A percentile compares a stretch with the other conserved stretches of the same genome.
phyloP scores from a whole-genome alignment of 2,329 filamentous ascomycete genomes.

The Pseudocercospora macadamiae region DNA sequence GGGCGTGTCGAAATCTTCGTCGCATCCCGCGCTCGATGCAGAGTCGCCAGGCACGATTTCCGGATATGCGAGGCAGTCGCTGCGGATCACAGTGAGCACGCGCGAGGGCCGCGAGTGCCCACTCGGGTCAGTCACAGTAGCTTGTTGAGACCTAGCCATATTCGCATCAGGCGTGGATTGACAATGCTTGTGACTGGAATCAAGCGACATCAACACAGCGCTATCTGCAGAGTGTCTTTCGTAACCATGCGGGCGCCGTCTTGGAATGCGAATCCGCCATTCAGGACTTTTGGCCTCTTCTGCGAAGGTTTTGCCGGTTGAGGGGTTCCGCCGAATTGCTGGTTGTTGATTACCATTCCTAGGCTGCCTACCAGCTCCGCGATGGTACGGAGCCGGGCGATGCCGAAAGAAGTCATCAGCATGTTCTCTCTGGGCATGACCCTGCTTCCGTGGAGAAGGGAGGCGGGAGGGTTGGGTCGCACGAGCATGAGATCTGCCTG shows the following conservation, averaged over 20 bases:
- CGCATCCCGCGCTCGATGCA: neutral
- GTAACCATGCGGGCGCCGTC: neutral
- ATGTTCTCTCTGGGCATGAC: neutral
- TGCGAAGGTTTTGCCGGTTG: neutral
- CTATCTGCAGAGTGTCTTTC: neutral
- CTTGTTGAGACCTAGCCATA: neutral
- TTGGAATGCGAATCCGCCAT: neutral
- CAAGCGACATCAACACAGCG: neutral
- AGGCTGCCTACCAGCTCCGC: neutral
- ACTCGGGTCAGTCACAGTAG: neutral
- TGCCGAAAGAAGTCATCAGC: neutral
- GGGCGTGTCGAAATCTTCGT: neutral
- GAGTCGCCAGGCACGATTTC: neutral
- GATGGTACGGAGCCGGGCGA: neutral
- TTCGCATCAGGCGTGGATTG: neutral
- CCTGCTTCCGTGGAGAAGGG: neutral
- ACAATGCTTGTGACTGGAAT: neutral
- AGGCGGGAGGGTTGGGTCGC: neutral
- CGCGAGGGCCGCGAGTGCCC: constrained; percentile 3
- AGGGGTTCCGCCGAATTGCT: neutral
- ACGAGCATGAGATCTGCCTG: neutral
- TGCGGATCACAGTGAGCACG: constrained; percentile 1
- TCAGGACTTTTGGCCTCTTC: constrained; percentile 1
- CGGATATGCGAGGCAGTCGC: neutral
- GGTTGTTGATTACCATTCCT: neutral